Evolutionary conservation across 768 basidiomycete genomes (phyloP).

Genomic region (Ramaria sp.): DNA sequence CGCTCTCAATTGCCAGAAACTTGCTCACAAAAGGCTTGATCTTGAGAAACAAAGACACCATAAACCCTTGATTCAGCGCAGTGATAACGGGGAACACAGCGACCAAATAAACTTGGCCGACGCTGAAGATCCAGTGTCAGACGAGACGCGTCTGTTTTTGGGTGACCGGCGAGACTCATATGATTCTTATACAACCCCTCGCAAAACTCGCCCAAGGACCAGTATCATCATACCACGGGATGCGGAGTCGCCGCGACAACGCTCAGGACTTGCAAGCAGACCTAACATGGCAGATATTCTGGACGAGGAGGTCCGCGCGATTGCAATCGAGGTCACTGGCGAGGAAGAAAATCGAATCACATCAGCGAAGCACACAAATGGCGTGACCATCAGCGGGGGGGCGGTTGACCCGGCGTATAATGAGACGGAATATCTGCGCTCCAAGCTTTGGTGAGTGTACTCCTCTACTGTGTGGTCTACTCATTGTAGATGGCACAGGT

Average conservation of each 20-base stretch:
- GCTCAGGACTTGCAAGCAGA: neutral
- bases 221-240: neutral
- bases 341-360: neutral
- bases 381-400: constrained; percentile 13
- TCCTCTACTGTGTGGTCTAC: too few species aligned
- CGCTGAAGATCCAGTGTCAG: neutral
- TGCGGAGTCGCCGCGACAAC: neutral
- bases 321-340: neutral
- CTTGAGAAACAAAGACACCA: constrained; percentile 19
- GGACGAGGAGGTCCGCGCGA: neutral
- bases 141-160: neutral
- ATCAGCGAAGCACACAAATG: constrained; percentile 9
- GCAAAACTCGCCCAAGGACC: neutral
- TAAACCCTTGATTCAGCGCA: constrained; percentile 7
- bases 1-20: constrained; percentile 87
- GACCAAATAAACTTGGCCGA: neutral
- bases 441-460: constrained; percentile 63
- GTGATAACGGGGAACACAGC: neutral
- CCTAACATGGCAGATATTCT: neutral
- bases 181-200: neutral
- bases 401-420: constrained; percentile 19
- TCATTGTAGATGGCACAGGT: constrained; percentile 39
- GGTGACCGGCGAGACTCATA: neutral
- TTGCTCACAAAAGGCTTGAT: constrained; percentile 70
- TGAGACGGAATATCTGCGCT: constrained; percentile 72